Evolutionary conservation across 495 filamentous ascomycete species (phyloP), one percentile per base, ranked within the genome.

Genomic region (Aspergillus mulundensis): DNA sequence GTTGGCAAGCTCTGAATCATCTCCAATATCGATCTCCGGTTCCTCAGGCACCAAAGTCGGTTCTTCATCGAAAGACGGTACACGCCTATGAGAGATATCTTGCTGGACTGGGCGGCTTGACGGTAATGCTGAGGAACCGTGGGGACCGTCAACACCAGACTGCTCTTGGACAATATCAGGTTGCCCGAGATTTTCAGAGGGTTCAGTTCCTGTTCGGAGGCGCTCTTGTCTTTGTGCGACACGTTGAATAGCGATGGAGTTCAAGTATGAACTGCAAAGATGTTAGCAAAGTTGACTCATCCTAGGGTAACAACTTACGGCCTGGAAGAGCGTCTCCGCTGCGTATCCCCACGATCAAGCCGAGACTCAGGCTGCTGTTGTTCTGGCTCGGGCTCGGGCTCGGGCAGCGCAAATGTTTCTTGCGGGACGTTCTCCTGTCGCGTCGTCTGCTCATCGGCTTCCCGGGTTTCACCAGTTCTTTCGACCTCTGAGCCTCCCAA

Each of bases 271-370:
- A 16, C 65, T 65, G 39, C 7, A 16, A 11, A 16, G 24, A 30
- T 38, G 54, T 53, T 58, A 51, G 12, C 20, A 12, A 20, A 11
- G 16, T n/a, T 38, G n/a, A 43, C 7, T 25, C 11, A 51, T 0
- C 18, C 12, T 20, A 2, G 21, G 7, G 19, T n/a, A 10, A 28
- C 5, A 4, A 59, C 57, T 50, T 38, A 66, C 60, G 43, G 47
- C 52, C 49, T 62, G 5, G 30, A 58, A 24, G 64, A 58, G n/a
- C 56, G 59, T 42, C 60, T 53, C 21, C 54, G 55, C 30, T 54
- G 56, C 3, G 10, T 38, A 18, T 36, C 50, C 34, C 41, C 34
- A 8, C 24, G 45, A 5, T 1, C 25, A 23, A 10, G 12, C 24
- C 15, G 32, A 14, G 20, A 18, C 19, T 38, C 28, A 32, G 50